phyloP scores from a whole-genome alignment of 345 rosid genomes.

The Atalantia buxifolia region DNA sequence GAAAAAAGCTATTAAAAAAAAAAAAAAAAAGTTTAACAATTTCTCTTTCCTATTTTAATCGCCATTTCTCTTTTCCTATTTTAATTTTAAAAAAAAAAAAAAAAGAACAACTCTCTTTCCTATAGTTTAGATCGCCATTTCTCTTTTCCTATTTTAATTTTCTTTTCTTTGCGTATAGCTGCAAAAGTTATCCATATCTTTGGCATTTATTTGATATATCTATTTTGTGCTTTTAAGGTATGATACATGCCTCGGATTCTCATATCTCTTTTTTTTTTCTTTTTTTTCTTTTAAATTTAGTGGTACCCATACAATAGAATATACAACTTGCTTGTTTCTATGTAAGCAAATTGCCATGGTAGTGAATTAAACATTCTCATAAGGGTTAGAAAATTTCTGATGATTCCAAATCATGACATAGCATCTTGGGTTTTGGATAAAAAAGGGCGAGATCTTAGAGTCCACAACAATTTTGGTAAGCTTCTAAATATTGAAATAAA shows the following conservation, averaged over 20 bases:
- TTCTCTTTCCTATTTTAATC: constrained; percentile 9
- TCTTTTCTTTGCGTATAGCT: background rate
- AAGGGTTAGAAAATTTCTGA: background rate
- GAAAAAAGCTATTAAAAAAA: no score
- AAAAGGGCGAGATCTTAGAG: background rate
- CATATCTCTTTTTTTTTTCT: background rate
- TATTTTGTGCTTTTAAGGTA: background rate
- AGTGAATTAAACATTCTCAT: background rate
- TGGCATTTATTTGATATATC: background rate
- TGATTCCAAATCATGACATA: background rate
- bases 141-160: background rate
- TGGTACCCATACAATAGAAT: constrained; percentile 11
- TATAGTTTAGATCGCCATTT: background rate
- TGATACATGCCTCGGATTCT: constrained; percentile 22
- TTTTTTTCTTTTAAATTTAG: background rate
- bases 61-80: background rate
- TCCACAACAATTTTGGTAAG: background rate
- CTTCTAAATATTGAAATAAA: no score
- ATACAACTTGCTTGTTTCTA: constrained; percentile 1
- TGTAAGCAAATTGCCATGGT: background rate
- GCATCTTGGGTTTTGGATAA: no score
- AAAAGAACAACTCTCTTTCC: constrained; percentile 1
- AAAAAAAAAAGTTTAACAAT: background rate
- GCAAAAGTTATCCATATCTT: background rate
- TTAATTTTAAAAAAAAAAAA: background rate